Evolutionary conservation across 2,329 filamentous ascomycete species (phyloP).

Genomic region (Sporothrix brunneoviolacea): DNA sequence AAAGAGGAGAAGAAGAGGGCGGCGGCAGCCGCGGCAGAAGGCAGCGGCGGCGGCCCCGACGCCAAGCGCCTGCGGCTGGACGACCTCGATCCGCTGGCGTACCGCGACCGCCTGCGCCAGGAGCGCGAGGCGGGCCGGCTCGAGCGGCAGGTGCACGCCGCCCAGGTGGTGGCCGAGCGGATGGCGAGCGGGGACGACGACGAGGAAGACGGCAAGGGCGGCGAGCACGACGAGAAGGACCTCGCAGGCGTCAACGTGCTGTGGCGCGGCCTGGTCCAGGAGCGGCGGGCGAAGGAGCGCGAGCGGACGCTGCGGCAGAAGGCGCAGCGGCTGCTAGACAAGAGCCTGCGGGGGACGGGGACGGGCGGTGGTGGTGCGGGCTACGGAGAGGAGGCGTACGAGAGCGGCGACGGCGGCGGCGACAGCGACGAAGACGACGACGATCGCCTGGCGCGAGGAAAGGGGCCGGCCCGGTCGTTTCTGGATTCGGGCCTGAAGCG

Average conservation of each 20-base stretch:
- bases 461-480: slow-evolving; percentile 43
- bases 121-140: slow-evolving; percentile 62
- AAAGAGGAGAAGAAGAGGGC: slow-evolving; percentile 38
- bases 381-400: slow-evolving; percentile 51
- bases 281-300: slow-evolving; percentile 62
- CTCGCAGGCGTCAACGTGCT: slow-evolving; percentile 67
- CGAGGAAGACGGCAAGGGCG: slow-evolving; percentile 21
- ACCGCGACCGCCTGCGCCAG: slow-evolving; percentile 61
- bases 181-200: slow-evolving; percentile 52
- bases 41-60: slow-evolving; percentile 36
- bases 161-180: slow-evolving; percentile 75
- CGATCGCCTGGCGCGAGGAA: slow-evolving; percentile 62
- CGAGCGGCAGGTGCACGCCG: slow-evolving; percentile 66
- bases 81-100: slow-evolving; percentile 61
- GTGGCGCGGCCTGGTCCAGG: slow-evolving; percentile 68
- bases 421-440: slow-evolving; percentile 63
- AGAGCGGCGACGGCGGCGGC: slow-evolving; percentile 68
- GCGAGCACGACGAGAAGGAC: slow-evolving; percentile 30
- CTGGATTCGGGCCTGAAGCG: not conserved
- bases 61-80: slow-evolving; percentile 31
- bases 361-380: not conserved
- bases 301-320: slow-evolving; percentile 60
- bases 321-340: slow-evolving; percentile 38
- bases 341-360: slow-evolving; percentile 9
- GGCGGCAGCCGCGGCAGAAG: slow-evolving; percentile 15